Evolutionary conservation across 139 green algal genomes (phyloP), one percentile per base, ranked within the genome.

Genomic region (Haematococcus sp.): DNA sequence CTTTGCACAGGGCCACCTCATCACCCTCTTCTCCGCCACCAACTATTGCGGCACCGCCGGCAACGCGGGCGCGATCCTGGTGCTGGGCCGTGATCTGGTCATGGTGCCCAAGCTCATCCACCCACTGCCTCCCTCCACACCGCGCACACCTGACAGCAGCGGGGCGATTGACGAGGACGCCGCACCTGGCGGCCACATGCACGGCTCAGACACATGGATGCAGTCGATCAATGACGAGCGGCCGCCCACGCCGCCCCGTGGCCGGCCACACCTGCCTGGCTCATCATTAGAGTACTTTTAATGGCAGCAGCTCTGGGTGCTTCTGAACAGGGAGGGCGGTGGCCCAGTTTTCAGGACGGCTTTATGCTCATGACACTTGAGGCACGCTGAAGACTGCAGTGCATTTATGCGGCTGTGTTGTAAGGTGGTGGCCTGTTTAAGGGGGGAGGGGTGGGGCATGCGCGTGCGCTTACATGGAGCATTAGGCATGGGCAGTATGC

Each of bases 41-140:
- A 99, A 99, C 83, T 99, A 99, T 86, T 99, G 96, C 78, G 96
- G 96, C 67, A 98, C 96, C 4, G 76, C 81, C 27, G 97, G 97
- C 81, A 99, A 99, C 76, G 95, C 95, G 27, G 95, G 94, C 19
- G 94, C 94, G 16, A 98, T 98, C 79, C 81, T 98, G 64, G 94
- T 98, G 73, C 77, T 98, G 46, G 96, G 96, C 2, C 81, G 96
- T 2, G 96, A 99, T 79, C 86, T 98, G 61, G 93, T 97, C 33
- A 95, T 98, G 85, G 94, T 98, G 72, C 96, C 96, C 30, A 99
- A 99, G 84, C 86, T 99, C 52, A 99, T 99, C 71, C 96, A 99
- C 84, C 96, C 96, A n/a, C 83, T 99, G 79, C 95, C 95, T 17
- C 95, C 95, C 43, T 87, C 87, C 44, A 87, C 83, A 15, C 85